Evolutionary conservation across 2,329 filamentous ascomycete species (phyloP).

Genomic region (Fusarium guadeloupense): DNA sequence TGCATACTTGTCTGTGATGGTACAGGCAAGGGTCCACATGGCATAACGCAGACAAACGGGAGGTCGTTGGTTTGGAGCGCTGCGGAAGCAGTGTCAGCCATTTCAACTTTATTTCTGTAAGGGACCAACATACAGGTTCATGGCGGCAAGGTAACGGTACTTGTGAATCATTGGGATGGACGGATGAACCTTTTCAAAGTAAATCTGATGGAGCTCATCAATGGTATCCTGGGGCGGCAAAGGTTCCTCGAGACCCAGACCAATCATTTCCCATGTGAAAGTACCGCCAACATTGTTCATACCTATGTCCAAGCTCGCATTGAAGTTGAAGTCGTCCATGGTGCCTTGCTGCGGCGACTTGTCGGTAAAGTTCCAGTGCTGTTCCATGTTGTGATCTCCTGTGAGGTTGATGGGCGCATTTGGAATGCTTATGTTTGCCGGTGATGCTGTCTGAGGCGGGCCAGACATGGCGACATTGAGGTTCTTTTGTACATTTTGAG

Average conservation of each 20-base stretch:
- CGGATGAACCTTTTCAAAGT: slow-evolving; percentile 89
- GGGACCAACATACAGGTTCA: slow-evolving; percentile 73
- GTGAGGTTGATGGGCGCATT: slow-evolving; percentile 59
- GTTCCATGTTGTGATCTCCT: slow-evolving; percentile 57
- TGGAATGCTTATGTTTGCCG: slow-evolving; percentile 46
- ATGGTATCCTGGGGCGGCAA: slow-evolving; percentile 70
- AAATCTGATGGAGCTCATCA: slow-evolving; percentile 88
- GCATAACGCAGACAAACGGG: slow-evolving; percentile 90
- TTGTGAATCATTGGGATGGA: slow-evolving; percentile 90
- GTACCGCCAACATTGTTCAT: slow-evolving; percentile 62
- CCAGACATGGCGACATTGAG: slow-evolving; percentile 42
- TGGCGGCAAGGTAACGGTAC: slow-evolving; percentile 84
- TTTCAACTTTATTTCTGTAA: background rate
- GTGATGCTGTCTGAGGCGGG: slow-evolving; percentile 46
- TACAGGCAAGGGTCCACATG: slow-evolving; percentile 95
- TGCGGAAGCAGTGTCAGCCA: slow-evolving; percentile 44
- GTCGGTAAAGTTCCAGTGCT: slow-evolving; percentile 64
- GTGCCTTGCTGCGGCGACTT: slow-evolving; percentile 61
- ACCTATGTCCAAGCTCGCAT: slow-evolving; percentile 57
- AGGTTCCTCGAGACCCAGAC: slow-evolving; percentile 67
- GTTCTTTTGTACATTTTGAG: slow-evolving; percentile 45
- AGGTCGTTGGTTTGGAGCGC: slow-evolving; percentile 83
- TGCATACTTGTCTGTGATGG: slow-evolving; percentile 82
- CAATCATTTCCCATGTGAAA: slow-evolving; percentile 83
- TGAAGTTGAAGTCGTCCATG: slow-evolving; percentile 69